Percentiles rank a stretch among this genome's conserved stretches.
phyloP scores from a whole-genome alignment of 164 flowering plant species.

The Aristolochia californica region DNA sequence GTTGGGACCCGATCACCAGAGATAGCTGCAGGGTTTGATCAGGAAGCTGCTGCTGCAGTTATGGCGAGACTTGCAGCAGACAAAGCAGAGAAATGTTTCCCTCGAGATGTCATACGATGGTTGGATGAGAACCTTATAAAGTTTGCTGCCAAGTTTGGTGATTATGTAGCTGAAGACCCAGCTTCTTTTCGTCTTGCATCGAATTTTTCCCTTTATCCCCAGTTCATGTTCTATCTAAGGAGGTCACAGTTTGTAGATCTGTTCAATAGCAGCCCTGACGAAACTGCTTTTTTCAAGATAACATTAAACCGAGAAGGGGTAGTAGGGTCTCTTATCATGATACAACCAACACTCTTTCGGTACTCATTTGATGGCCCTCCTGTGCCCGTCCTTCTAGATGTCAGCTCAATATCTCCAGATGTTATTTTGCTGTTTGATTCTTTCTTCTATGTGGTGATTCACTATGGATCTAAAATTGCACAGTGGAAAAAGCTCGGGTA shows the following conservation, averaged over 20 bases:
- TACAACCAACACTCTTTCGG: slow-evolving; percentile 76
- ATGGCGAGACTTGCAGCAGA: slow-evolving; percentile 81
- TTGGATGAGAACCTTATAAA: slow-evolving; percentile 55
- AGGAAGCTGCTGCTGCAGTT: slow-evolving; percentile 89
- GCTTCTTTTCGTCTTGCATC: slow-evolving; percentile 72
- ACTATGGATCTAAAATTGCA: slow-evolving; percentile 77
- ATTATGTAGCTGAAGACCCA: slow-evolving; percentile 75
- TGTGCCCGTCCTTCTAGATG: slow-evolving; percentile 67
- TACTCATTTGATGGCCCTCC: slow-evolving; percentile 91
- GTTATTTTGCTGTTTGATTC: slow-evolving; percentile 84
- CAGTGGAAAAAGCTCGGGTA: slow-evolving; percentile 83
- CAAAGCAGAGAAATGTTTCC: slow-evolving; percentile 41
- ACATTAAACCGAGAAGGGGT: slow-evolving; percentile 86
- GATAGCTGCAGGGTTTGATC: slow-evolving; percentile 79
- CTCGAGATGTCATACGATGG: slow-evolving; percentile 81
- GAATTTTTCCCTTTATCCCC: slow-evolving; percentile 77
- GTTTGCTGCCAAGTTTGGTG: slow-evolving; percentile 81
- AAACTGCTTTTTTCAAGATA: slow-evolving; percentile 68
- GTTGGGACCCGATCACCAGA: slow-evolving; percentile 55
- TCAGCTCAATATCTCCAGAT: slow-evolving; percentile 71
- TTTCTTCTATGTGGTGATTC: slow-evolving; percentile 72
- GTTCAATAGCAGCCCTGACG: slow-evolving; percentile 78
- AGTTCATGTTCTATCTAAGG: slow-evolving; percentile 83
- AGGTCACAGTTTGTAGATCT: slow-evolving; percentile 89
- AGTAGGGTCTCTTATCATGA: slow-evolving; percentile 64